Base-by-base conservation (phyloP, 139 green algal genomes). In the Closterium sp. region DNA sequence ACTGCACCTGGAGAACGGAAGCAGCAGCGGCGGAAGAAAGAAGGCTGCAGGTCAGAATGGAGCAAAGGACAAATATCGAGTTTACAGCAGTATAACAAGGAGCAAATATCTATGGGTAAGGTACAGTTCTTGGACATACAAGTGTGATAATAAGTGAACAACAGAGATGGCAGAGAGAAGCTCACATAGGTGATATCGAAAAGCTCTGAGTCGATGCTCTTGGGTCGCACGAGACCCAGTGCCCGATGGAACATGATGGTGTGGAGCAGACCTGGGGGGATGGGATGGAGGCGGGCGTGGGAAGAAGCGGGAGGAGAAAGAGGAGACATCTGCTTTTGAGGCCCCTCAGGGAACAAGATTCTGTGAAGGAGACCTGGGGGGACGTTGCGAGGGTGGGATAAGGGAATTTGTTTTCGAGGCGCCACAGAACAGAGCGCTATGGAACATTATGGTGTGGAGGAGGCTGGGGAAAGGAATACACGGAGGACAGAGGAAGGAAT, bases 391-490 rank as follows among this genome's bases (percentile, higher is more conserved):
- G 22, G 70, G 70, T 2, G 21, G 4, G 70, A 27, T 2, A 29
- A 27, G 2, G 70, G 70, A 29, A 24, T 24, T n/a, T n/a, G n/a
- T n/a, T 24, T 27, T 24, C 70, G 98, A 97, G 32, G 93, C 93
- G 11, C 98, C 96, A 24, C 96, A 94, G 1, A 97, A 97, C 24
- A 99, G 95, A 0, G 97, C 96, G 4, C 98, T 91, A 92, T 97
- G 97, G 93, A 99, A 99, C 4, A 99, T 92, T 31, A 99, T 98
- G 27, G 98, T 99, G 94, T 99, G 97, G 38, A 99, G 89, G n/a
- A 99, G 84, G 86, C 91, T 95, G 90, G 91, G 29, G 17, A 2
- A 4, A 24, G 19, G 17, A 5, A 79, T 13, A 27, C 2, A 79
- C 2, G 62, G 17, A 79, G 62, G 92, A 30, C 92, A 21, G 84